phyloP scores from a whole-genome alignment of 163 green algal species.

The Scenedesmus sp. region DNA sequence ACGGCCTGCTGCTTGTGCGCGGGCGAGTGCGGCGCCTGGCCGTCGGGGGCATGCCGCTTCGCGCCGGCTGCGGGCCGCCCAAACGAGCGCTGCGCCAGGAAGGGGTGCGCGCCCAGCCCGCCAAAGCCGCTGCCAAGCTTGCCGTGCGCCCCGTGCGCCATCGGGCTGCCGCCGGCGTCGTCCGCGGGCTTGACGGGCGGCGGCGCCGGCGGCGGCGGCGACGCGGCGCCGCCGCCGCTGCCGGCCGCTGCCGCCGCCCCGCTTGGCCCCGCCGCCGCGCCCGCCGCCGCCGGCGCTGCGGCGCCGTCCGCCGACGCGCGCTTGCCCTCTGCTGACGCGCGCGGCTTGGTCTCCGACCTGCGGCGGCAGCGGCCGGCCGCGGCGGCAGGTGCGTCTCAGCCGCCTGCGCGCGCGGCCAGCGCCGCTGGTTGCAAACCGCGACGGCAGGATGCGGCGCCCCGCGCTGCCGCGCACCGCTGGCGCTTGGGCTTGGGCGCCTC shows the following conservation, averaged over 20 bases:
- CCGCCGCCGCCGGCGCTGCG: neutral
- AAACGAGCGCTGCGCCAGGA: constrained; percentile 11
- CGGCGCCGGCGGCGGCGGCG: too few relatives aligned
- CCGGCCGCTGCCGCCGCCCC: constrained; percentile 19
- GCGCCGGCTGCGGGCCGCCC: neutral
- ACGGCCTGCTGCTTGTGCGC: too few relatives aligned
- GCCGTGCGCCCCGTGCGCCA: neutral
- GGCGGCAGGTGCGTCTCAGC: too few relatives aligned
- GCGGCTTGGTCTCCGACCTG: constrained; percentile 18
- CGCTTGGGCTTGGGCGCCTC: constrained; percentile 54
- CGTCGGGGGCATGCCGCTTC: too few relatives aligned
- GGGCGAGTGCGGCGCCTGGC: too few relatives aligned
- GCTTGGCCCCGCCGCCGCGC: neutral
- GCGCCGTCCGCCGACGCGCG: constrained; percentile 6
- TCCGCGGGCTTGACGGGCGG: too few relatives aligned
- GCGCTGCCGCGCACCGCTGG: constrained; percentile 46
- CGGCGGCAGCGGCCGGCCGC: too few relatives aligned
- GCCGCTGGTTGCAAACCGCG: too few relatives aligned
- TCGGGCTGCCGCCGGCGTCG: too few relatives aligned
- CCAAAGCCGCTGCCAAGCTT: constrained; percentile 40
- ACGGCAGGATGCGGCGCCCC: too few relatives aligned
- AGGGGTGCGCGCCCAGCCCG: constrained; percentile 31
- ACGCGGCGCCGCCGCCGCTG: neutral
- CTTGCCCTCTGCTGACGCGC: constrained; percentile 26
- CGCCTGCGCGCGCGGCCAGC: too few relatives aligned